These are phyloP conservation scores for Ziziphus jujuba DNA, from an alignment of 306 rosid genomes.

Conservation along the genomic window DNA sequence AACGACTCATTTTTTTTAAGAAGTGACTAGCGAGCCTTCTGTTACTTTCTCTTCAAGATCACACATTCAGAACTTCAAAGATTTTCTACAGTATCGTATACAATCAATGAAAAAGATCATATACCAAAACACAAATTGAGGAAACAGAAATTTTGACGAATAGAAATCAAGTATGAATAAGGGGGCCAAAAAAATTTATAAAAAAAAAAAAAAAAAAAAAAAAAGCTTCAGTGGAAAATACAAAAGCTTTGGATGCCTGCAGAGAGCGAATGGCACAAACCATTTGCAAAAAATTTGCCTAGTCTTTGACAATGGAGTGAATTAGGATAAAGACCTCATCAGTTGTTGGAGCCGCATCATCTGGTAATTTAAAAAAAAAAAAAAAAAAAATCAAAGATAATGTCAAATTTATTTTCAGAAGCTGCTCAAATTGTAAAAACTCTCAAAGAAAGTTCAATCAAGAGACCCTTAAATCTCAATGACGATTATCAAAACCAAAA, in stretches of 20 bases:
- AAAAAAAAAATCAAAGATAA: neutral
- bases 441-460: neutral
- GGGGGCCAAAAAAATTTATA: too few relatives aligned
- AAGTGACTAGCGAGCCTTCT: too few relatives aligned
- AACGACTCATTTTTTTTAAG: too few relatives aligned
- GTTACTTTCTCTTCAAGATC: neutral
- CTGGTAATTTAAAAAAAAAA: constrained; percentile 21
- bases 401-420: neutral
- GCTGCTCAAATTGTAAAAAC: neutral
- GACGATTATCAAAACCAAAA: neutral
- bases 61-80: too few relatives aligned
- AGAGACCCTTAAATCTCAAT: neutral
- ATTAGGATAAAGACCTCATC: constrained; percentile 53
- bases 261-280: neutral
- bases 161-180: neutral
- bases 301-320: constrained; percentile 43
- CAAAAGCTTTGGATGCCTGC: neutral
- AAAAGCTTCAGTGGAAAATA: neutral
- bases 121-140: neutral
- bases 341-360: constrained; percentile 41
- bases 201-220: constrained; percentile 1
- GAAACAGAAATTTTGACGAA: neutral
- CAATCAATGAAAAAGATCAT: neutral
- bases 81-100: neutral
- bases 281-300: neutral